Evolutionary conservation across 2,329 filamentous ascomycete genomes (phyloP).

Genomic region (Talaromyces piceae): DNA sequence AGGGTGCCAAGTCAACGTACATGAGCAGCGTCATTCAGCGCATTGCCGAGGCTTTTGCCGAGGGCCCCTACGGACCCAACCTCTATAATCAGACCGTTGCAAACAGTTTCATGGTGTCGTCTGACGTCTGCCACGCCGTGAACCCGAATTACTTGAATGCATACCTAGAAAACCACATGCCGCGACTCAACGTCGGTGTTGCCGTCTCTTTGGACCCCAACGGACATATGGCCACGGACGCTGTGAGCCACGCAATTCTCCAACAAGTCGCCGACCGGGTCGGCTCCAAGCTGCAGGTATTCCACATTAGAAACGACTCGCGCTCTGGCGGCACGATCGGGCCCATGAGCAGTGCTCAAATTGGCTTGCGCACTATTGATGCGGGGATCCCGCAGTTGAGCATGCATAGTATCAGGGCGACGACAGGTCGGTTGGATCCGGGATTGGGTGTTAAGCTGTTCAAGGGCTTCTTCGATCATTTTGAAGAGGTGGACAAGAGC

Average conservation of each 20-base stretch:
- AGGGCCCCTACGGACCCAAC: constrained; percentile 39
- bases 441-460: constrained; percentile 83
- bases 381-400: constrained; percentile 84
- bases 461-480: constrained; percentile 80
- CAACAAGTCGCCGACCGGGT: constrained; percentile 68
- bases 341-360: constrained; percentile 71
- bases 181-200: constrained; percentile 81
- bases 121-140: constrained; percentile 87
- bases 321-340: constrained; percentile 91
- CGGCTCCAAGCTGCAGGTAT: constrained; percentile 68
- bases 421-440: constrained; percentile 76
- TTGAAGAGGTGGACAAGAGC: constrained; percentile 75
- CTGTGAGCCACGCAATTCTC: constrained; percentile 73
- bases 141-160: constrained; percentile 85
- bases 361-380: constrained; percentile 78
- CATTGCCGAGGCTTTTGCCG: constrained; percentile 58
- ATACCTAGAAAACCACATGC: constrained; percentile 80
- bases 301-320: constrained; percentile 91
- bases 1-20: constrained; percentile 87
- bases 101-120: constrained; percentile 83
- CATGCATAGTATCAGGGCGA: constrained; percentile 90
- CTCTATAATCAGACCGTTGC: constrained; percentile 77
- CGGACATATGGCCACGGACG: constrained; percentile 93
- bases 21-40: constrained; percentile 74
- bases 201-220: constrained; percentile 75